Evolutionary conservation across 2,329 filamentous ascomycete species (phyloP).

Genomic region (Tolypocladium tundrense): DNA sequence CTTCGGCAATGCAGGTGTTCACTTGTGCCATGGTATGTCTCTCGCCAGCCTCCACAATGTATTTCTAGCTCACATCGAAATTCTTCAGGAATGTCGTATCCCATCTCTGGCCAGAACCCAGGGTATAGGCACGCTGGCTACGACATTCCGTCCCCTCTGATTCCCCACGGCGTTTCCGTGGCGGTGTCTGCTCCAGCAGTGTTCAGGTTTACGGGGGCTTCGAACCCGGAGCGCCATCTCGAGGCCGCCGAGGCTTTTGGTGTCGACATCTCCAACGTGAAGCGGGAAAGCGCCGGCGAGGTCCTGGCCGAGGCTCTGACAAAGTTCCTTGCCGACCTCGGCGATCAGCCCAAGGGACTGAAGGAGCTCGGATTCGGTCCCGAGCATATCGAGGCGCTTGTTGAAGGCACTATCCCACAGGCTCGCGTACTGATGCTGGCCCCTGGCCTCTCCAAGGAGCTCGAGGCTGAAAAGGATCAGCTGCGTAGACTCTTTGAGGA

Average conservation of each 20-base stretch:
- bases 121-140: constrained; percentile 86
- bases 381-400: constrained; percentile 68
- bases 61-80: neutral
- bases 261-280: constrained; percentile 78
- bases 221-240: constrained; percentile 86
- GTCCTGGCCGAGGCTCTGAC: constrained; percentile 75
- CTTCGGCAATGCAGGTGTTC: constrained; percentile 95
- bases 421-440: constrained; percentile 83
- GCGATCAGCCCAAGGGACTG: constrained; percentile 82
- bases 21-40: constrained; percentile 52
- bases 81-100: constrained; percentile 80
- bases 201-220: constrained; percentile 84
- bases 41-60: neutral
- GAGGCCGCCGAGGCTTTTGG: constrained; percentile 85
- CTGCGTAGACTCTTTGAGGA: constrained; percentile 58
- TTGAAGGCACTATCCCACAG: constrained; percentile 93
- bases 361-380: constrained; percentile 71
- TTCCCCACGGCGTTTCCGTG: constrained; percentile 92
- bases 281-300: constrained; percentile 80
- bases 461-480: constrained; percentile 62
- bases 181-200: constrained; percentile 89
- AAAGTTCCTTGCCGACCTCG: constrained; percentile 70
- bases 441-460: constrained; percentile 63
- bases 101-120: constrained; percentile 90
- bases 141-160: constrained; percentile 63